Percentiles rank a stretch among this genome's conserved stretches.
Evolutionary conservation across 805 yeast species (phyloP).

Genomic region (Wickerhamiella spandovensis): DNA sequence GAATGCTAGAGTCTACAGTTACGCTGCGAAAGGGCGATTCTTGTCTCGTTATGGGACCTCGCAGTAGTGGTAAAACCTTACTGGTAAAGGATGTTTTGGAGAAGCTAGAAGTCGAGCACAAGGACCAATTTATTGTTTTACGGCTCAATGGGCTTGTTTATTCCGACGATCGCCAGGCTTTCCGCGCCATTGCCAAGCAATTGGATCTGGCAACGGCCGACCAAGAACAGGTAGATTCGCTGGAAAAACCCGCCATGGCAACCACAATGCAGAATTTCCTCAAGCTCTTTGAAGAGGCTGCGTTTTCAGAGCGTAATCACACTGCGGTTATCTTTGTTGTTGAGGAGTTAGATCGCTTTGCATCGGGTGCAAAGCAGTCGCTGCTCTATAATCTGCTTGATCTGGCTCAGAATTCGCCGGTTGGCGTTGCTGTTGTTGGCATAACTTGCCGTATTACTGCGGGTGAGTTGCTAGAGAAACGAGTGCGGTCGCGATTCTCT

Average conservation of each 20-base stretch:
- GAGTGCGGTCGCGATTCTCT: conserved; percentile 82
- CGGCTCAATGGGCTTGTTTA: conserved; percentile 60
- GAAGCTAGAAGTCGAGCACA: conserved; percentile 29
- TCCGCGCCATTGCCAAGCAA: conserved; percentile 76
- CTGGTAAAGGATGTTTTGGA: conserved; percentile 45
- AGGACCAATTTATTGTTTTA: conserved; percentile 42
- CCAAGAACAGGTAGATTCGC: conserved; percentile 16
- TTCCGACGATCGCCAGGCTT: conserved; percentile 61
- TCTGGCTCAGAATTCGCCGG: conserved; percentile 54
- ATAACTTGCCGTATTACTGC: conserved; percentile 61
- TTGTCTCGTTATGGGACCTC: conserved; percentile 63
- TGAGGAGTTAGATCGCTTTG: conserved; percentile 76
- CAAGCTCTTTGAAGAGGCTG: conserved; percentile 9
- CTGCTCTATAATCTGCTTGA: conserved; percentile 80
- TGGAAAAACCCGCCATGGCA: conserved; percentile 22
- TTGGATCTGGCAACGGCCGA: conserved; percentile 35
- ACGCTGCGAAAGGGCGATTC: conserved; percentile 68
- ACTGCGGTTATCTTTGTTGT: conserved; percentile 61
- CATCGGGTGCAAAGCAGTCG: conserved; percentile 63
- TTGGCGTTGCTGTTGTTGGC: conserved; percentile 75
- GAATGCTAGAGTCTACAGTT: conserved; percentile 50
- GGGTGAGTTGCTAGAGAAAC: conserved; percentile 72
- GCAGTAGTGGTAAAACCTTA: conserved; percentile 62
- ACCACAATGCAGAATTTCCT: conserved; percentile 6
- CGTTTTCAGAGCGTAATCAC: conserved; percentile 19